phyloP scores from a whole-genome alignment of 2,329 filamentous ascomycete genomes.

The Juglanconis sp. region DNA sequence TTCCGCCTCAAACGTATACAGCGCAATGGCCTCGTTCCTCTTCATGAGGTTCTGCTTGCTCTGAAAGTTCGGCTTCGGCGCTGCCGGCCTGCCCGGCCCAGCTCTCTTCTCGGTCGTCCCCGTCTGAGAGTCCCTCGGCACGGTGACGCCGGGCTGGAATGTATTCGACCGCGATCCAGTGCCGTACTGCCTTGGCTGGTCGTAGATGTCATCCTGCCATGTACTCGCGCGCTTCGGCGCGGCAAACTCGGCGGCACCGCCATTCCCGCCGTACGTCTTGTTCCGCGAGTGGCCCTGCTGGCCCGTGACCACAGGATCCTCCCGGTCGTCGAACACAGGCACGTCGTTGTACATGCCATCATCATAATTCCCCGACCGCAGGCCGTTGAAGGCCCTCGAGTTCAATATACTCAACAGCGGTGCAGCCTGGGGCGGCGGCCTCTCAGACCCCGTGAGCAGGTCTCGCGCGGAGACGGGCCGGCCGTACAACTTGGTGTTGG shows the following conservation, averaged over 20 bases:
- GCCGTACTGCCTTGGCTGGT: slow-evolving; percentile 47
- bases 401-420: slow-evolving; percentile 83
- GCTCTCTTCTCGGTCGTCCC: slow-evolving; percentile 38
- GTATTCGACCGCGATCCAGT: slow-evolving; percentile 50
- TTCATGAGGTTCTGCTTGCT: slow-evolving; percentile 54
- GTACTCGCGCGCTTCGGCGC: slow-evolving; percentile 62
- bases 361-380: slow-evolving; percentile 41
- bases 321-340: slow-evolving; percentile 79
- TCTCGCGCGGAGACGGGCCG: slow-evolving; percentile 76
- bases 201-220: slow-evolving; percentile 75
- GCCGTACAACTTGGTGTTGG: slow-evolving; percentile 94
- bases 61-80: slow-evolving; percentile 83
- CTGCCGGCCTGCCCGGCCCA: slow-evolving; percentile 74
- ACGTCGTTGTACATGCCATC: slow-evolving; percentile 89
- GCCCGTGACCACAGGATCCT: slow-evolving; percentile 75
- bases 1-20: slow-evolving; percentile 93
- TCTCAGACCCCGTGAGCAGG: slow-evolving; percentile 74
- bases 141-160: slow-evolving; percentile 36
- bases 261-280: slow-evolving; percentile 31
- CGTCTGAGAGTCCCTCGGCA: slow-evolving; percentile 30
- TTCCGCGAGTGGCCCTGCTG: slow-evolving; percentile 52
- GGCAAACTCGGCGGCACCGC: slow-evolving; percentile 50
- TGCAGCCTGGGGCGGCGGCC: slow-evolving; percentile 75
- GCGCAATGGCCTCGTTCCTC: slow-evolving; percentile 80
- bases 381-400: slow-evolving; percentile 77